Conservation (phyloP, 257 asterid genomes). For the Plantago ovata region DNA sequence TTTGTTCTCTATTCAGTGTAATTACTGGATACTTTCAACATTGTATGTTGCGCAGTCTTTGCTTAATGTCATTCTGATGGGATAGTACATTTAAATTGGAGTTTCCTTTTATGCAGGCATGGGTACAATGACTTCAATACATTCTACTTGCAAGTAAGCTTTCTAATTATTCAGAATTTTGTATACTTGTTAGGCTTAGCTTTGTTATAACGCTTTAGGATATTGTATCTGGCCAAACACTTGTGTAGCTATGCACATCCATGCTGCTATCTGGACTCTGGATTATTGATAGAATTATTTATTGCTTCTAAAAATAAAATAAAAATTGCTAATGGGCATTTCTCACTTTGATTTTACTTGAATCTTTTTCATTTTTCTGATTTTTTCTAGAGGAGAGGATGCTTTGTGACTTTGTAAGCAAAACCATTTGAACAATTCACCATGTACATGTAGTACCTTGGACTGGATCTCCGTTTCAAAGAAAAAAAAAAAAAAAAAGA, state of each 20-base stretch:
- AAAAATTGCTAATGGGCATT: no score
- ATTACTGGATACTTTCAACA: no score
- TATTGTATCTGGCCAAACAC: neutral
- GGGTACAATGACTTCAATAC: constrained; percentile 99
- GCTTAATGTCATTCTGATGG: constrained; percentile 12
- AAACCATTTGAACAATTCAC: no score
- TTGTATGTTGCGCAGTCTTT: constrained; percentile 16
- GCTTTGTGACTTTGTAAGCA: no score
- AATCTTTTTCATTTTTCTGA: no score
- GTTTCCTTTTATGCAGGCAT: constrained; percentile 67
- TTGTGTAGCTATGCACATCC: neutral
- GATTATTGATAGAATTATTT: neutral
- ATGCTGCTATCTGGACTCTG: neutral
- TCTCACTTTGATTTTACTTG: no score
- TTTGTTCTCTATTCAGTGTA: no score
- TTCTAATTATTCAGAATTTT: constrained; percentile 19
- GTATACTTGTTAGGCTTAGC: neutral
- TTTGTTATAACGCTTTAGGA: neutral
- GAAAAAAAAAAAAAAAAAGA: no score
- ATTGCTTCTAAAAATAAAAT: no score
- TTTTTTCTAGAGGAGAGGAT: no score
- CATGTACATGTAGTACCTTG: no score
- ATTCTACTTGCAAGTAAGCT: constrained; percentile 95
- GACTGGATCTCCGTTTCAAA: no score
- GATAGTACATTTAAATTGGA: constrained; percentile 28